Base-by-base conservation (phyloP, 345 rosid species). In the Leavenworthia alabamica region DNA sequence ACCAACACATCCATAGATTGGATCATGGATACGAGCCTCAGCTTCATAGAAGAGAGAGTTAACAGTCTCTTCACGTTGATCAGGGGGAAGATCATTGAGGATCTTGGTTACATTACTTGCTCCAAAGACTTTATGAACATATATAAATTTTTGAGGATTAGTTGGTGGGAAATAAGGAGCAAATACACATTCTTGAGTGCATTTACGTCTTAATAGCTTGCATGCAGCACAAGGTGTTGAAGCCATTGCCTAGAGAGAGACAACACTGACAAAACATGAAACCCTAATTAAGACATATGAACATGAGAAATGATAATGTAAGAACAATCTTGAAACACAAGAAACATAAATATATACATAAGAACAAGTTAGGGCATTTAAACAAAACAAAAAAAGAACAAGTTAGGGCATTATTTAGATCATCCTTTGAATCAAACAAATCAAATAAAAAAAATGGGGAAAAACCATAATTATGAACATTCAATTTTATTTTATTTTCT, bases 151-250 rank as follows among this genome's bases (percentile, higher is more conserved):
- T 28, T 81, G 86, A 11, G 86, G 89, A 51, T 88, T 80, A 6
- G 82, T 90, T 1, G 96, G 86, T 31, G 88, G 93, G 28, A 88
- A 88, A 65, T 88, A 83, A 1, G 96, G 96, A 1, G 96, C 93
- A 41, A 88, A 86, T 0, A 83, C 81, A 49, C 96, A 88, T 47
- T 88, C 96, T 56, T 77, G 88, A 0, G 88, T 86, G 75, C 96
- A 88, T 75, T 88, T 88, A 50, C 84, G 72, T 17, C 90, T 72
- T 20, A 72, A 81, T 43, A 81, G 78, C 78, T 86, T 88, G 75
- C 93, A 88, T 56, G 93, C 93, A 10, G 96, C 96, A 61, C 96
- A 88, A 23, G 96, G 90, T 19, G 86, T 77, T 8, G 88, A 71
- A n/a, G 91, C 79, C 96, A 85, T 87, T 49, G 28, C 8, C 26